Evolutionary conservation across 208 protist genomes (phyloP).

Genomic region (Acanthamoeba sp.): DNA sequence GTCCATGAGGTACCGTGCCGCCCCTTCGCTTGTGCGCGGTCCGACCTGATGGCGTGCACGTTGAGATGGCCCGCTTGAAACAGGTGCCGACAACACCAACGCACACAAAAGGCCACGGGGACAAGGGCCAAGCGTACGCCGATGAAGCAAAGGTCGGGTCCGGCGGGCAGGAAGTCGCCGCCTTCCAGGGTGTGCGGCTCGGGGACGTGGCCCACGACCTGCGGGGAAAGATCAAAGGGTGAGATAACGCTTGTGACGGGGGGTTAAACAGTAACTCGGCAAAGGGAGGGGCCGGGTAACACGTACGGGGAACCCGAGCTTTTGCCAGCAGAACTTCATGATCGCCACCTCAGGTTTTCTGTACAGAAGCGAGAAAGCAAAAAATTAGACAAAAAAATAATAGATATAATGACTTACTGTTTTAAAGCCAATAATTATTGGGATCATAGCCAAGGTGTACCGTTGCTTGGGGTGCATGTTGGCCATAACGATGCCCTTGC

Average conservation of each 20-base stretch:
- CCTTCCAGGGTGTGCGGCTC: conserved; percentile 86
- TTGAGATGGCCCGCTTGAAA: neutral
- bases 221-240: neutral
- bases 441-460: neutral
- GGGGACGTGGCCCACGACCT: conserved; percentile 84
- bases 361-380: conserved; percentile 38
- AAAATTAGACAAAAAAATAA: too few species aligned
- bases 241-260: too few species aligned
- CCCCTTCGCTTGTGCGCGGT: conserved; percentile 85
- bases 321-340: conserved; percentile 88
- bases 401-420: too few species aligned
- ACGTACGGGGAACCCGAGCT: conserved; percentile 82
- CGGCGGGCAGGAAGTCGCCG: conserved; percentile 88
- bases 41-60: conserved; percentile 73
- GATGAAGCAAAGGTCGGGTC: conserved; percentile 85
- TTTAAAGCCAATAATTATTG: neutral
- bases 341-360: conserved; percentile 82
- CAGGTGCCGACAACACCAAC: neutral
- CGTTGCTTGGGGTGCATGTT: conserved; percentile 71
- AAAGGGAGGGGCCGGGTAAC: neutral
- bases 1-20: conserved; percentile 86
- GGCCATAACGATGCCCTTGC: conserved; percentile 86
- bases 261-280: neutral
- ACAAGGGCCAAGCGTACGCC: conserved; percentile 59
- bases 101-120: too few species aligned